phyloP scores from a whole-genome alignment of 805 yeast species.

The Pichia sporocuriosa region DNA sequence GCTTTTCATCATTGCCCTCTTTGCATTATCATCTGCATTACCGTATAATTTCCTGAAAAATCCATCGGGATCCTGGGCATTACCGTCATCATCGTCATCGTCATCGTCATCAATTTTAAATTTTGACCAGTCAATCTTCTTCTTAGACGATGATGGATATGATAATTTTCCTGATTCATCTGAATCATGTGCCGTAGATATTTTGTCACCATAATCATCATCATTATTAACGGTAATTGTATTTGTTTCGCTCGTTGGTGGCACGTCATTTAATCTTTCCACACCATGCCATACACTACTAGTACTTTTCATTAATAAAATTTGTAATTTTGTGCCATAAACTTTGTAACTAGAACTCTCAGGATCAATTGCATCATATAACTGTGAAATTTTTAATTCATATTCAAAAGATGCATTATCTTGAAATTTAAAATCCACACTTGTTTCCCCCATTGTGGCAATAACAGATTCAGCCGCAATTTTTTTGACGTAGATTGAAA shows the following conservation, averaged over 20 bases:
- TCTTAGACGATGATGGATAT: slow-evolving; percentile 63
- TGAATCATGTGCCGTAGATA: too few relatives aligned
- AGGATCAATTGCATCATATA: slow-evolving; percentile 46
- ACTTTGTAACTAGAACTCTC: slow-evolving; percentile 41
- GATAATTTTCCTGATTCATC: slow-evolving; percentile 9
- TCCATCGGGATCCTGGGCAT: slow-evolving; percentile 43
- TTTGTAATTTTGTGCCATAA: slow-evolving; percentile 68
- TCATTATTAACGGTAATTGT: slow-evolving; percentile 1
- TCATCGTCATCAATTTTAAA: slow-evolving; percentile 32
- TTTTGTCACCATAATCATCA: not conserved
- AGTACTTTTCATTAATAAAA: slow-evolving; percentile 11
- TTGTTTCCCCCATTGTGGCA: slow-evolving; percentile 33
- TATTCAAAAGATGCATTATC: slow-evolving; percentile 42
- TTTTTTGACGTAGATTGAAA: slow-evolving; percentile 66
- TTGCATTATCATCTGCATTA: slow-evolving; percentile 80
- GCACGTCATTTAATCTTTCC: too few relatives aligned
- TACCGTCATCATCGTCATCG: slow-evolving; percentile 39
- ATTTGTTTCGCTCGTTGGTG: too few relatives aligned
- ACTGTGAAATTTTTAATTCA: slow-evolving; percentile 47
- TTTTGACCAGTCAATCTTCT: slow-evolving; percentile 63
- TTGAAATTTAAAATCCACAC: slow-evolving; percentile 42
- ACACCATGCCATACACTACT: not conserved
- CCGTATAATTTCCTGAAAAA: slow-evolving; percentile 73
- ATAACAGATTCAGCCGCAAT: slow-evolving; percentile 45
- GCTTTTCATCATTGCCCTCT: slow-evolving; percentile 95